Evolutionary conservation across 192 early-diverging fungal genomes (phyloP).

Genomic region (Mortierella hygrophila): DNA sequence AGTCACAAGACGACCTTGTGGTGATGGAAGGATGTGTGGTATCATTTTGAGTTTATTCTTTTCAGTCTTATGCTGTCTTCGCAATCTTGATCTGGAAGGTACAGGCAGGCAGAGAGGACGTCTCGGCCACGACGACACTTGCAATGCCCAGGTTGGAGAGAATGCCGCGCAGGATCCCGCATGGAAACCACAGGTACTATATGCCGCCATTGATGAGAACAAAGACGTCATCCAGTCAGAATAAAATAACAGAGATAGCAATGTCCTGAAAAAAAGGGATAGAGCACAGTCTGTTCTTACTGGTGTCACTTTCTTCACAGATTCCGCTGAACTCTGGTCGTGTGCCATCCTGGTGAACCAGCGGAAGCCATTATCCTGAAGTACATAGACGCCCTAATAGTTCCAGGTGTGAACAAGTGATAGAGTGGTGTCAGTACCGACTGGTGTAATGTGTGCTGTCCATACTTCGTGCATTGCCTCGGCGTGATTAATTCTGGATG

Average conservation of each 20-base stretch:
- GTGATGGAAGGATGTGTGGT: background rate
- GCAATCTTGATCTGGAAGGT: slow-evolving; percentile 85
- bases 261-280: background rate
- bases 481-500: no score
- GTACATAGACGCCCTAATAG: slow-evolving; percentile 91
- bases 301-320: slow-evolving; percentile 82
- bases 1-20: background rate
- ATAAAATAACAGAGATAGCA: background rate
- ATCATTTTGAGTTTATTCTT: slow-evolving; percentile 1
- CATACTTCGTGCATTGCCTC: background rate
- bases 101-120: slow-evolving; percentile 83
- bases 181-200: slow-evolving; percentile 95
- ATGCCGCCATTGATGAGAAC: background rate
- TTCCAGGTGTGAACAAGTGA: background rate
- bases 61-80: slow-evolving; percentile 51
- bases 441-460: background rate
- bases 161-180: slow-evolving; percentile 95
- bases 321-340: slow-evolving; percentile 80
- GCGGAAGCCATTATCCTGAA: slow-evolving; percentile 97
- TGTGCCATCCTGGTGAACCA: slow-evolving; percentile 96
- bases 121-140: slow-evolving; percentile 91
- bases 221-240: background rate
- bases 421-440: background rate
- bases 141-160: slow-evolving; percentile 91
- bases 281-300: slow-evolving; percentile 57